Percentiles rank a stretch among this genome's conserved stretches.
These are phyloP conservation scores for Osmanthus fragrans DNA, from an alignment of 257 asterid species.

Conservation along the genomic window DNA sequence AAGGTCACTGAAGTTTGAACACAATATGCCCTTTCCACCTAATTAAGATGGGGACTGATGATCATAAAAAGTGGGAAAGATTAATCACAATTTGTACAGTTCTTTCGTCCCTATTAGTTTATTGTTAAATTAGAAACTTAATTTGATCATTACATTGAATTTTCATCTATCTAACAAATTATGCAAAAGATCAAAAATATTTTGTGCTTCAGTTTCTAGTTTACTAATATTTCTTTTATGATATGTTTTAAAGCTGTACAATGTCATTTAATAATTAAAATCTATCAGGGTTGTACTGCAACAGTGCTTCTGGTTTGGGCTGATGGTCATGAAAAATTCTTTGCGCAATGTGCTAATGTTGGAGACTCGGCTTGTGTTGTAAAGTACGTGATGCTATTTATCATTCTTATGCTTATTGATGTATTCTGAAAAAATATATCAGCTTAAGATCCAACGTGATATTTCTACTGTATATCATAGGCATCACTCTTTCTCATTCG, in stretches of 20 bases:
- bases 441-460: not conserved
- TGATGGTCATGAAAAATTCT: constrained; percentile 59
- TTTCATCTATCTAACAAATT: not conserved
- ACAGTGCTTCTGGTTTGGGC: constrained; percentile 92
- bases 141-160: not conserved
- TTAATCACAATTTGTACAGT: not conserved
- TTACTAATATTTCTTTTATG: constrained; percentile 16
- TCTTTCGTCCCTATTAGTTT: constrained; percentile 3
- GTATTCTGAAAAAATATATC: not conserved
- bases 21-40: not conserved
- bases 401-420: constrained; percentile 20
- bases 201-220: not conserved
- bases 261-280: constrained; percentile 26
- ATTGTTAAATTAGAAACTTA: constrained; percentile 3
- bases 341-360: constrained; percentile 91
- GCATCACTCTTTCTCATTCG: not conserved
- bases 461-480: not conserved
- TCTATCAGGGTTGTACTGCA: constrained; percentile 96
- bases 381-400: constrained; percentile 54
- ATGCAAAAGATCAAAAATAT: not conserved
- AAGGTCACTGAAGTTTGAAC: not conserved
- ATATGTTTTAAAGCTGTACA: constrained; percentile 16
- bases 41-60: not conserved
- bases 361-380: constrained; percentile 96
- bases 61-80: not conserved